Conservation (phyloP, 1,139 yeast genomes). For the Protomyces pachydermus region DNA sequence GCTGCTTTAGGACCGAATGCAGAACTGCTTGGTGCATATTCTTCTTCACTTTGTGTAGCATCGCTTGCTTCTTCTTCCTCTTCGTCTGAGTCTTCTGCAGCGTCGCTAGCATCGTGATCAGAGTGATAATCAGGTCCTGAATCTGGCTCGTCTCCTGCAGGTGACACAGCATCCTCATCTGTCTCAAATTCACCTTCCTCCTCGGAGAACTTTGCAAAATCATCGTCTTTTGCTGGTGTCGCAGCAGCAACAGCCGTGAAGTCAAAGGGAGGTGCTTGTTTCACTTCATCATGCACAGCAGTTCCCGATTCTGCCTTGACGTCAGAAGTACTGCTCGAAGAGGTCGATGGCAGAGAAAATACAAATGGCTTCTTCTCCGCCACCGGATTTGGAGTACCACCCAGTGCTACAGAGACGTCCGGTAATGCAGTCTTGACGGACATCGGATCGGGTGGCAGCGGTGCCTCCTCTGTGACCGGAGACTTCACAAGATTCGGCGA, state of each 20-base stretch:
- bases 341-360: neutral
- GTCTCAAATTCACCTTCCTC: neutral
- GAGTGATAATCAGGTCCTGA: no score
- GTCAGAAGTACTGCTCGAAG: neutral
- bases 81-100: neutral
- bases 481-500: neutral
- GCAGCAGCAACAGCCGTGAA: neutral
- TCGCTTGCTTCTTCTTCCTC: neutral
- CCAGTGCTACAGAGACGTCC: neutral
- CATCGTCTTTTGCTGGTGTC: neutral
- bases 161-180: neutral
- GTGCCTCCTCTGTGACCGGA: neutral
- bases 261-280: constrained; percentile 5
- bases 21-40: neutral
- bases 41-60: neutral
- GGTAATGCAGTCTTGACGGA: neutral
- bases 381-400: neutral
- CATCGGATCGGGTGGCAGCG: neutral
- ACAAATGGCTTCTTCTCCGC: neutral
- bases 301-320: neutral
- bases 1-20: constrained; percentile 8
- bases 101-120: neutral
- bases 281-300: neutral
- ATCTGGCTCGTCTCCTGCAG: neutral
- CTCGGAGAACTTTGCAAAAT: neutral